A percentile compares a stretch with the other conserved stretches of the same genome.
These are phyloP conservation scores for Suhomyces canberraensis DNA, from an alignment of 805 yeast species.

Conservation along the genomic window DNA sequence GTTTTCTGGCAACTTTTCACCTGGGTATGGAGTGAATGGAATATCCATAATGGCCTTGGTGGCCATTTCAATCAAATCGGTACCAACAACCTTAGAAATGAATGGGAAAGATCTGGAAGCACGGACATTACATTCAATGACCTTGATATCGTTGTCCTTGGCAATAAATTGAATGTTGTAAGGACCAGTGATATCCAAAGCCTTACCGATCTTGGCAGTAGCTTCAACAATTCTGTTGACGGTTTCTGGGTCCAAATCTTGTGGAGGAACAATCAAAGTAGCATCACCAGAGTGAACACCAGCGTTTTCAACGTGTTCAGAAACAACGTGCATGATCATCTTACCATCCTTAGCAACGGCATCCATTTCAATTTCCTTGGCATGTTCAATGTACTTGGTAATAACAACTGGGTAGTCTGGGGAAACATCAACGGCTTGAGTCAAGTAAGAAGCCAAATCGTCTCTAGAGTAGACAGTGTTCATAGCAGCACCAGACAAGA, in stretches of 20 bases:
- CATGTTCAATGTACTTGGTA: conserved; percentile 93
- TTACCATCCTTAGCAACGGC: conserved; percentile 96
- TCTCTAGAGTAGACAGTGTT: conserved; percentile 88
- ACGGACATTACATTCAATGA: conserved; percentile 96
- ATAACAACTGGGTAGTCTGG: conserved; percentile 98
- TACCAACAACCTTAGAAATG: conserved; percentile 94
- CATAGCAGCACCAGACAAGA: conserved; percentile 98
- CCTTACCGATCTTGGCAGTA: conserved; percentile 93
- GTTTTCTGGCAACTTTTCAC: conserved; percentile 82
- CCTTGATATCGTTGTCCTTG: conserved; percentile 92
- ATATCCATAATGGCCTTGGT: conserved; percentile 90
- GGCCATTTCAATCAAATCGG: conserved; percentile 95
- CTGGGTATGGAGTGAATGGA: conserved; percentile 88
- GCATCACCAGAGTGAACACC: conserved; percentile 99
- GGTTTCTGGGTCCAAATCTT: conserved; percentile 88
- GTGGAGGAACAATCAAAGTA: conserved; percentile 94
- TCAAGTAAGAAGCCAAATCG: conserved; percentile 80
- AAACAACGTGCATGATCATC: conserved; percentile 93
- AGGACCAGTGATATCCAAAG: conserved; percentile 95
- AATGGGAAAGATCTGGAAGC: conserved; percentile 99
- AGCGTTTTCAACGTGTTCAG: conserved; percentile 98
- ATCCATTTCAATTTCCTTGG: conserved; percentile 98
- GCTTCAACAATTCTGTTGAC: conserved; percentile 89
- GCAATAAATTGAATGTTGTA: conserved; percentile 96
- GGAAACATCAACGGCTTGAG: conserved; percentile 95